Percentiles rank a stretch among this genome's conserved stretches.
Evolutionary conservation across 2,329 filamentous ascomycete genomes (phyloP).

Genomic region (Chrysoporthe austroafricana): DNA sequence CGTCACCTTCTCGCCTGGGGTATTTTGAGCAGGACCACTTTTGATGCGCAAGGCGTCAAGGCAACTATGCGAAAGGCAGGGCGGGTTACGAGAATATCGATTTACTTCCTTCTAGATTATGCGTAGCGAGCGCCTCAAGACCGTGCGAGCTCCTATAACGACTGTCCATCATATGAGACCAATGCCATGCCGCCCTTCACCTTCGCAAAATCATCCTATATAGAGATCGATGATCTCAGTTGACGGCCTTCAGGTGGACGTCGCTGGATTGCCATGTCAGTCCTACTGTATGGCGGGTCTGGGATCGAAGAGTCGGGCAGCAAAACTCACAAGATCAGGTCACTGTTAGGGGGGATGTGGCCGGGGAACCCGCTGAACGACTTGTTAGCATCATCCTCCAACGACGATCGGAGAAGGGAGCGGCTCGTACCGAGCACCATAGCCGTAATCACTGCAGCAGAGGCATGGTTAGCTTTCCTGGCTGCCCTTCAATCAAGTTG

Average conservation of each 20-base stretch:
- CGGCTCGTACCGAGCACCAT: slow-evolving; percentile 60
- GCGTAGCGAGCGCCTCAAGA: slow-evolving; percentile 1
- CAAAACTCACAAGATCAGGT: slow-evolving; percentile 79
- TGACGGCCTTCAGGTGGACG: slow-evolving; percentile 40
- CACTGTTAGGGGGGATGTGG: slow-evolving; percentile 75
- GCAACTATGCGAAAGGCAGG: neutral
- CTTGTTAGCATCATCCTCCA: slow-evolving; percentile 31
- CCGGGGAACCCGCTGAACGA: slow-evolving; percentile 72
- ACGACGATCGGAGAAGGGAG: neutral
- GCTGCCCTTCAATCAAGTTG: neutral
- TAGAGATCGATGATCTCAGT: slow-evolving; percentile 27
- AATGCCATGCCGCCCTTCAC: neutral
- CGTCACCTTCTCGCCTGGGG: neutral
- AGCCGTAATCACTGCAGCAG: slow-evolving; percentile 62
- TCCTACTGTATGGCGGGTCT: neutral
- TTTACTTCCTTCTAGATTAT: slow-evolving; percentile 1
- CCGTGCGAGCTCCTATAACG: neutral
- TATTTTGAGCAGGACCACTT: neutral
- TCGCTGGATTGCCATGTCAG: slow-evolving; percentile 36
- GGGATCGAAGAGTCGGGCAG: neutral
- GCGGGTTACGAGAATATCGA: neutral
- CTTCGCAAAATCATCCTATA: neutral
- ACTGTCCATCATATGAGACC: neutral
- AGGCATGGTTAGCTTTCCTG: slow-evolving; percentile 6
- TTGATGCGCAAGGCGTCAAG: neutral